These are phyloP conservation scores for Carex littledalei DNA, from an alignment of 176 grass and related monocot genomes.

Conservation along the genomic window DNA sequence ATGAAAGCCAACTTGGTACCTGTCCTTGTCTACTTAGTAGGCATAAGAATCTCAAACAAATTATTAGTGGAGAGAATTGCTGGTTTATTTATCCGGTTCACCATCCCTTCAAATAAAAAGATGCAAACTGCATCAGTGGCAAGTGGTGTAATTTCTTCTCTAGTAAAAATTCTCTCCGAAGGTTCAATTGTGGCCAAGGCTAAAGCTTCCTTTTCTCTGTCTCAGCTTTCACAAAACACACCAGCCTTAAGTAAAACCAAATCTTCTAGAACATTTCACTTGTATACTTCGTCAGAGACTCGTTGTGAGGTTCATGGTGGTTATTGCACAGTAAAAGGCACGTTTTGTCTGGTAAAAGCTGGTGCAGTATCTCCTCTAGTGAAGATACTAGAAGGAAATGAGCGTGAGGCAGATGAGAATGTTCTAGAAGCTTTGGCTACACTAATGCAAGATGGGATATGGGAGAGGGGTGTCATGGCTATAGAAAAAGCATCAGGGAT, in stretches of 20 bases:
- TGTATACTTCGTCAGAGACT: slow-evolving; percentile 51
- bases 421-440: slow-evolving; percentile 61
- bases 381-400: slow-evolving; percentile 52
- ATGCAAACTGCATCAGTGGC: slow-evolving; percentile 56
- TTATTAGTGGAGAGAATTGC: slow-evolving; percentile 64
- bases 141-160: slow-evolving; percentile 54
- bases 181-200: slow-evolving; percentile 65
- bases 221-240: slow-evolving; percentile 66
- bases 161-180: slow-evolving; percentile 58
- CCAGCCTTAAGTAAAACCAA: slow-evolving; percentile 35
- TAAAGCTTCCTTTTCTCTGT: slow-evolving; percentile 60
- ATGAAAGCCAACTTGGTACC: slow-evolving; percentile 58
- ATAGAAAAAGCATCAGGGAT: slow-evolving; percentile 59
- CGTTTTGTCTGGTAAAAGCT: slow-evolving; percentile 76
- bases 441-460: slow-evolving; percentile 65
- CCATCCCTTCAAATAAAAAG: slow-evolving; percentile 64
- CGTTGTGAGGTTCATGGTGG: slow-evolving; percentile 59
- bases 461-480: slow-evolving; percentile 54
- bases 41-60: slow-evolving; percentile 23
- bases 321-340: slow-evolving; percentile 55
- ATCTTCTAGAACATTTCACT: slow-evolving; percentile 46
- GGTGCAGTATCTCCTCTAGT: slow-evolving; percentile 46
- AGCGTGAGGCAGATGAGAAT: slow-evolving; percentile 45
- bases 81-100: slow-evolving; percentile 66
- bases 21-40: slow-evolving; percentile 49